Base-by-base conservation (phyloP, 306 rosid species). In the Malus fusca region DNA sequence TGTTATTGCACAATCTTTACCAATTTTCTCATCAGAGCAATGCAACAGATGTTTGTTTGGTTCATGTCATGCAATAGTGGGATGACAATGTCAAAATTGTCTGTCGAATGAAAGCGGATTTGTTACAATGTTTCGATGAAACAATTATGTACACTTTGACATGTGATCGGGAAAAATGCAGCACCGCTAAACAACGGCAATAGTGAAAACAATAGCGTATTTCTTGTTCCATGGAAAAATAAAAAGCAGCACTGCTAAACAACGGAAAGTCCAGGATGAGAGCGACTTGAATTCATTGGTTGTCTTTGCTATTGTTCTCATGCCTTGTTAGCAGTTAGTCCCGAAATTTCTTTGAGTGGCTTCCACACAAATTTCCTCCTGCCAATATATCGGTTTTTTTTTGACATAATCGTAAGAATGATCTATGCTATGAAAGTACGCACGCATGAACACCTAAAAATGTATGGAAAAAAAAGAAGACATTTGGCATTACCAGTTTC, bases 351-450 rank as follows among this genome's bases (percentile, higher is more conserved):
- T 75, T 81, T 90, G 35, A 94, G 90, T 62, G 97, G 98, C 80
- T 73, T 94, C 97, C 98, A 91, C 88, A 85, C 69, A 78, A 91
- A 87, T 82, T 92, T 90, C 77, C 98, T 87, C 97, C 96, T 91
- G 89, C 62, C 30, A 70, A 68, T 22, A 56, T 13, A 43, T 26
- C 51, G 53, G 77, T 63, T 48, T 30, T 30, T 64, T 44, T 52
- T 17, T n/a, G n/a, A n/a, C n/a, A n/a, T n/a, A n/a, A n/a, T n/a
- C n/a, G n/a, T n/a, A n/a, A n/a, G n/a, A n/a, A n/a, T n/a, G n/a
- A n/a, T n/a, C n/a, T n/a, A n/a, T n/a, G n/a, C n/a, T n/a, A n/a
- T n/a, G n/a, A n/a, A n/a, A n/a, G n/a, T n/a, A n/a, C n/a, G n/a
- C n/a, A n/a, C n/a, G 66, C 81, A 33, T 1, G 37, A 33, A 5